Evolutionary conservation across 441 rosid genomes (phyloP).

Genomic region (Gossypium gossypioides): DNA sequence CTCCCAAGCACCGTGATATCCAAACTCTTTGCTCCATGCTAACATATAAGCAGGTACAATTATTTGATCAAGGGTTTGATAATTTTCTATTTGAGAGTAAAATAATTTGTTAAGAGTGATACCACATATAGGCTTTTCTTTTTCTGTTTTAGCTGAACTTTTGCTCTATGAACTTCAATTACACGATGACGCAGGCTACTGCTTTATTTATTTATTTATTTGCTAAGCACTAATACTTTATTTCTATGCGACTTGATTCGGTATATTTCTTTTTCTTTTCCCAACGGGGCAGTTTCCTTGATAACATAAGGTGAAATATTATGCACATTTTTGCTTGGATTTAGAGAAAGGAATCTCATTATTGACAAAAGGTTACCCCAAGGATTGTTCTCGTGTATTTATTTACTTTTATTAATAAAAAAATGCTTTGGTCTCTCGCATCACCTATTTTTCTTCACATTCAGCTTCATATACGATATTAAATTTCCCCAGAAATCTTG

Average conservation of each 20-base stretch:
- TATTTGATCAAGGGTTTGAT: neutral
- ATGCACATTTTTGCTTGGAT: neutral
- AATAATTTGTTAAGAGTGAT: neutral
- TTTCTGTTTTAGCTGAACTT: neutral
- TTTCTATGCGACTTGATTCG: too few species aligned
- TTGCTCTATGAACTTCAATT: neutral
- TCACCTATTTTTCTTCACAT: neutral
- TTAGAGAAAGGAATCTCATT: neutral
- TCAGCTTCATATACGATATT: neutral
- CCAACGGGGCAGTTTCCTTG: neutral
- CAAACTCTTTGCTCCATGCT: slow-evolving; percentile 79
- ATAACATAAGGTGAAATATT: neutral
- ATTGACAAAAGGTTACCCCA: too few species aligned
- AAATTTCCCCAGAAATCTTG: neutral
- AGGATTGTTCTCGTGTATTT: neutral
- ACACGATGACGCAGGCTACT: neutral
- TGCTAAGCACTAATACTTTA: too few species aligned
- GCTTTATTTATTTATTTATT: neutral
- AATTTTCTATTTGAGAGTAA: neutral
- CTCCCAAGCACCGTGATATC: slow-evolving; percentile 58
- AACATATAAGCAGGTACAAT: slow-evolving; percentile 57
- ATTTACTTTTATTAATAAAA: neutral
- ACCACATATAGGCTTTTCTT: neutral
- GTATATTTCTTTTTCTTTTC: neutral
- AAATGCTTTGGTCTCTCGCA: neutral